A percentile compares a stretch with the other conserved stretches of the same genome.
phyloP scores from a whole-genome alignment of 768 basidiomycete genomes.

The Rubroboletus pulcherrimus region DNA sequence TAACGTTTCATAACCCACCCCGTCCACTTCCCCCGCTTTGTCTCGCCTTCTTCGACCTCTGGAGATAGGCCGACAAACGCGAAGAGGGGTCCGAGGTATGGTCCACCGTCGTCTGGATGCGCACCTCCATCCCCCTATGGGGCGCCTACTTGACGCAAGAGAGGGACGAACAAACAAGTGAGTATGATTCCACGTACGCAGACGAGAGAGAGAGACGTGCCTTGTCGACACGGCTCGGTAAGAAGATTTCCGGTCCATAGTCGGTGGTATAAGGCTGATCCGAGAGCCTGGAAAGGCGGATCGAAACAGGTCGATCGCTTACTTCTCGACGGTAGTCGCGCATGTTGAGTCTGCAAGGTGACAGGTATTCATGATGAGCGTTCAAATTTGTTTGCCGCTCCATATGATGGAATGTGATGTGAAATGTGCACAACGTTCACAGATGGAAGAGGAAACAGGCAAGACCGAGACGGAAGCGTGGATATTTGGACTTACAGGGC shows the following conservation, averaged over 20 bases:
- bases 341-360: slow-evolving; percentile 40
- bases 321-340: slow-evolving; percentile 35
- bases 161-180: background rate
- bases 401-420: background rate
- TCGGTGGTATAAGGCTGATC: background rate
- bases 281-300: slow-evolving; percentile 40
- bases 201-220: background rate
- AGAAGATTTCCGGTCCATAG: background rate
- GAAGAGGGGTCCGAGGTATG: background rate
- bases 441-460: background rate
- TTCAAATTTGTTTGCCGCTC: background rate
- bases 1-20: background rate
- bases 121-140: slow-evolving; percentile 3
- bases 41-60: too few species aligned
- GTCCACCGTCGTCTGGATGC: slow-evolving; percentile 14
- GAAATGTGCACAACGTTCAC: background rate
- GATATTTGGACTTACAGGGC: slow-evolving; percentile 32
- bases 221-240: slow-evolving; percentile 1
- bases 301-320: slow-evolving; percentile 34
- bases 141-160: background rate
- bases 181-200: background rate
- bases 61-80: background rate
- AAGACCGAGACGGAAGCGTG: background rate
- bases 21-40: background rate
- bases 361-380: background rate